These are phyloP conservation scores for Ceratobasidium sp. DNA, from an alignment of 1,284 basidiomycete species.

Conservation along the genomic window DNA sequence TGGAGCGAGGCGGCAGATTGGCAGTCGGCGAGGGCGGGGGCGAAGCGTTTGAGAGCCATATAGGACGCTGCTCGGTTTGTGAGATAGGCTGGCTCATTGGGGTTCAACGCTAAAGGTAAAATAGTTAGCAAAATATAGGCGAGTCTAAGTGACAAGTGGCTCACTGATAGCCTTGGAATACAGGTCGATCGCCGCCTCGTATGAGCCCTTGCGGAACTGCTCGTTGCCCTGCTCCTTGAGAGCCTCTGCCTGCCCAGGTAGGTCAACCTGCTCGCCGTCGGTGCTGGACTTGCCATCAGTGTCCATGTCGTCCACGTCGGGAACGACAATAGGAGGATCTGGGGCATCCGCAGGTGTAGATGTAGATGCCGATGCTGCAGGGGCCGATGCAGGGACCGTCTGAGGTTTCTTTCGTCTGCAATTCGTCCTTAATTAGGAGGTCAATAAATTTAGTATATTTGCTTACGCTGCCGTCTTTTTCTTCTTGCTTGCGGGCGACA, in stretches of 20 bases:
- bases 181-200: constrained; percentile 77
- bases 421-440: constrained; percentile 11
- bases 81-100: constrained; percentile 79
- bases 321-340: constrained; percentile 32
- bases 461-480: constrained; percentile 38
- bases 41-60: constrained; percentile 84
- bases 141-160: constrained; percentile 51
- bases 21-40: constrained; percentile 80
- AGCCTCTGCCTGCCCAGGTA: constrained; percentile 65
- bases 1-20: constrained; percentile 80
- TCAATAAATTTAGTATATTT: neutral
- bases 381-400: constrained; percentile 6
- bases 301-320: constrained; percentile 42
- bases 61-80: constrained; percentile 90
- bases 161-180: constrained; percentile 84
- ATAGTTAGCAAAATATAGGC: neutral
- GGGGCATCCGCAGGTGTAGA: neutral
- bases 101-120: constrained; percentile 67
- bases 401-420: constrained; percentile 28
- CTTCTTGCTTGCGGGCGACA: constrained; percentile 43
- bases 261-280: constrained; percentile 38
- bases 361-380: constrained; percentile 3
- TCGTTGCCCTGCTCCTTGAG: constrained; percentile 81
- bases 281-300: constrained; percentile 4
- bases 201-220: constrained; percentile 77